Conservation (phyloP, 768 basidiomycete species). For the Nidularia sp. region DNA sequence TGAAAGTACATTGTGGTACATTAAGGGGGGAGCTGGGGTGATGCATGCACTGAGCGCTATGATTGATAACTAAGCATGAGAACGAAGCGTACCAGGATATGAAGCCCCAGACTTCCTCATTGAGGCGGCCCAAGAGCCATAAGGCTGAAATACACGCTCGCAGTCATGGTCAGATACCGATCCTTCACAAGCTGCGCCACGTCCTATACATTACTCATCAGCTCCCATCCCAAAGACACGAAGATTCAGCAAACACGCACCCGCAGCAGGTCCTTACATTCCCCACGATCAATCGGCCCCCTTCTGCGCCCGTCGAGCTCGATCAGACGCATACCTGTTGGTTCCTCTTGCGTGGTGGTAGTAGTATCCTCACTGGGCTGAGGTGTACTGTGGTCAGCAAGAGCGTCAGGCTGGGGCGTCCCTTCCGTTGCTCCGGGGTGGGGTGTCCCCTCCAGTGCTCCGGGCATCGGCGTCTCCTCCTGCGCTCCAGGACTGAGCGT, state of each 20-base stretch:
- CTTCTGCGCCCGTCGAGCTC: slow-evolving; percentile 81
- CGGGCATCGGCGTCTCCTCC: slow-evolving; percentile 7
- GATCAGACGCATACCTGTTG: slow-evolving; percentile 47
- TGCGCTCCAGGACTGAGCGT: slow-evolving; percentile 22
- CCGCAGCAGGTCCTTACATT: slow-evolving; percentile 52
- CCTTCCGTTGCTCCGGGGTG: slow-evolving; percentile 15
- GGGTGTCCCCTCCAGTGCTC: slow-evolving; percentile 3
- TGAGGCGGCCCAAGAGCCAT: slow-evolving; percentile 41
- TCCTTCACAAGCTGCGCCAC: slow-evolving; percentile 60
- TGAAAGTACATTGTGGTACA: too few relatives aligned
- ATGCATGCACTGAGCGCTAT: too few relatives aligned
- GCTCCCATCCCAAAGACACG: not conserved
- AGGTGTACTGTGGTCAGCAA: slow-evolving; percentile 1
- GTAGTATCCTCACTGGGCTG: too few relatives aligned
- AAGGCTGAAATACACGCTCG: slow-evolving; percentile 63
- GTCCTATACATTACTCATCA: slow-evolving; percentile 37
- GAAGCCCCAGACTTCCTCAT: too few relatives aligned
- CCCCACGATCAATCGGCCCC: slow-evolving; percentile 80
- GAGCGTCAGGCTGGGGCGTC: not conserved
- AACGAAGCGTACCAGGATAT: too few relatives aligned
- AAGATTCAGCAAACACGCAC: slow-evolving; percentile 24
- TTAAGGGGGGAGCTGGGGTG: too few relatives aligned
- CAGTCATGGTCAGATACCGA: slow-evolving; percentile 48
- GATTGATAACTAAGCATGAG: too few relatives aligned
- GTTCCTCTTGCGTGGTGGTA: too few relatives aligned